phyloP scores from a whole-genome alignment of 805 yeast genomes.

The Clavispora phyllophila region DNA sequence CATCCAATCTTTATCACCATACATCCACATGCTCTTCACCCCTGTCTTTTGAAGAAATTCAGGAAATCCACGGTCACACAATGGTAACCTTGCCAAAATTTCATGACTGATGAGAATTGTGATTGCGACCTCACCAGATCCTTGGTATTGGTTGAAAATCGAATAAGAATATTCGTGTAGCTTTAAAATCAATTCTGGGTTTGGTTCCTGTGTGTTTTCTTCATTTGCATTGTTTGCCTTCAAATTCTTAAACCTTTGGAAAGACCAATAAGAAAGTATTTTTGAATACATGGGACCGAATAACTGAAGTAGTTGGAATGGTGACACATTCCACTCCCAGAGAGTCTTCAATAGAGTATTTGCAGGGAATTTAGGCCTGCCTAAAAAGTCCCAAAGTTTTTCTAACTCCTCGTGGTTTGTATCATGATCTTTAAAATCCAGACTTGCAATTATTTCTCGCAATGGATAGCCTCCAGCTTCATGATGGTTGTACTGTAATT shows the following conservation, averaged over 20 bases:
- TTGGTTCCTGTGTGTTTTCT: slow-evolving; percentile 6
- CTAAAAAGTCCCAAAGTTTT: slow-evolving; percentile 28
- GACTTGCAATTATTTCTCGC: slow-evolving; percentile 23
- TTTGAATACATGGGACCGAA: slow-evolving; percentile 38
- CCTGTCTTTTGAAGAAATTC: slow-evolving; percentile 21
- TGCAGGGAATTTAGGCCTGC: slow-evolving; percentile 35
- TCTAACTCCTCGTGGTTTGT: slow-evolving; percentile 13
- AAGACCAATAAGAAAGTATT: slow-evolving; percentile 38
- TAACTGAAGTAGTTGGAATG: slow-evolving; percentile 34
- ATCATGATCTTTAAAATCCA: slow-evolving; percentile 15
- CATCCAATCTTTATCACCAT: slow-evolving; percentile 44
- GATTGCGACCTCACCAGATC: slow-evolving; percentile 41
- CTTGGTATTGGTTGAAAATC: slow-evolving; percentile 39
- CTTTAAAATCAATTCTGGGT: slow-evolving; percentile 23
- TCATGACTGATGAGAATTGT: slow-evolving; percentile 37
- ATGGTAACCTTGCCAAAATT: slow-evolving; percentile 33
- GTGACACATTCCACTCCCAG: slow-evolving; percentile 37
- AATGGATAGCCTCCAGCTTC: slow-evolving; percentile 33
- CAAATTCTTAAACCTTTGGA: slow-evolving; percentile 31
- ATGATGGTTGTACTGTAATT: slow-evolving; percentile 30
- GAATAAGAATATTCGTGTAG: slow-evolving; percentile 38
- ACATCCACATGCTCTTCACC: slow-evolving; percentile 30
- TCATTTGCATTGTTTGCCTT: slow-evolving; percentile 11
- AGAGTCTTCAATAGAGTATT: slow-evolving; percentile 24
- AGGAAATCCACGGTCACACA: slow-evolving; percentile 36